A percentile compares a stretch with the other conserved stretches of the same genome.
Conservation (phyloP, 2,329 filamentous ascomycete species). For the Arthroderma sp. region DNA sequence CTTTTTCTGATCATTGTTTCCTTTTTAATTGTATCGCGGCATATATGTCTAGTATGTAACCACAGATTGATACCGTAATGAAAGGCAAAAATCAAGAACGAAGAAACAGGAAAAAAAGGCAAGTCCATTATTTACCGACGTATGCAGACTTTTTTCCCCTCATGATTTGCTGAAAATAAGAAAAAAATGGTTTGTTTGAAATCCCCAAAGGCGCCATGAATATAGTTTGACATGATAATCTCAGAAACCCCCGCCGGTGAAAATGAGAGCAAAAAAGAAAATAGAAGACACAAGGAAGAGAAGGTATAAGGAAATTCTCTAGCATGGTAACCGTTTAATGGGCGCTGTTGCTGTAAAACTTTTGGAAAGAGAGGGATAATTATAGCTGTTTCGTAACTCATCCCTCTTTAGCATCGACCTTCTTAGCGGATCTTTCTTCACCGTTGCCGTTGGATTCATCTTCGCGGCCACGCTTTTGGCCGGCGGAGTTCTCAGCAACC, state of each 20-base stretch:
- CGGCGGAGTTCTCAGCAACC: slow-evolving; percentile 11
- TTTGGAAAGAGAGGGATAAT: no score
- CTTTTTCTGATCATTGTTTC: background rate
- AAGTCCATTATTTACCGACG: background rate
- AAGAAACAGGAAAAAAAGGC: background rate
- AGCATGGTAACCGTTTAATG: background rate
- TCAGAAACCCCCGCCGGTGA: background rate
- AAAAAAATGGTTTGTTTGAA: background rate
- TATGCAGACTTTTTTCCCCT: background rate
- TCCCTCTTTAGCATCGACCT: slow-evolving; percentile 33
- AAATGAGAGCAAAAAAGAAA: background rate
- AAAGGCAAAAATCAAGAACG: background rate
- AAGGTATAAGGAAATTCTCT: background rate
- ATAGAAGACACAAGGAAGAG: background rate
- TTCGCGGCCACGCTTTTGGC: slow-evolving; percentile 36
- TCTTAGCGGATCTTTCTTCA: slow-evolving; percentile 33
- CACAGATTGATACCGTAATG: no score
- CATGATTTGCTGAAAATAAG: background rate
- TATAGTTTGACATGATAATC: background rate
- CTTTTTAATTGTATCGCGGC: no score
- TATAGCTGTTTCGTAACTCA: slow-evolving; percentile 11
- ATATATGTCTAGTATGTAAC: no score
- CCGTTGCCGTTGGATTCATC: slow-evolving; percentile 20
- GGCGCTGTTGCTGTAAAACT: no score
- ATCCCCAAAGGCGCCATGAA: background rate